These are phyloP conservation scores for Neospermospora avenae DNA, from an alignment of 2,329 filamentous ascomycete genomes.

Conservation along the genomic window DNA sequence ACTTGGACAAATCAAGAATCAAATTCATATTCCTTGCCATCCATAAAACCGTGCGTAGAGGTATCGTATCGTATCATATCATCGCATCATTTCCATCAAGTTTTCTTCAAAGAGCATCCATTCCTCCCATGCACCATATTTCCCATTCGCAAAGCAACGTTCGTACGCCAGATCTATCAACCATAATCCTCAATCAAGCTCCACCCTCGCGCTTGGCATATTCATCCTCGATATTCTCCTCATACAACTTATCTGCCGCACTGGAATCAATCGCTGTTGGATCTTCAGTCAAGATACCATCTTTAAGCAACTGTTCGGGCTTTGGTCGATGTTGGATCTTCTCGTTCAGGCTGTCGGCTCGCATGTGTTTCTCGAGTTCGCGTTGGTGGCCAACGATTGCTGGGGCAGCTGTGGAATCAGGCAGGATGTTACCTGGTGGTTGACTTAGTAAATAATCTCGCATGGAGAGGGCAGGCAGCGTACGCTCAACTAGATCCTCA, in stretches of 20 bases:
- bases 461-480: conserved; percentile 31
- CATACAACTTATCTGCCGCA: conserved; percentile 43
- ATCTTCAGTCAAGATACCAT: conserved; percentile 73
- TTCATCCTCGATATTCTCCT: conserved; percentile 61
- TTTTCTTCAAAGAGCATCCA: not conserved
- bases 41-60: conserved; percentile 6
- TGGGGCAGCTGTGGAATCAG: conserved; percentile 73
- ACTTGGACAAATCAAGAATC: not conserved
- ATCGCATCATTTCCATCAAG: conserved; percentile 8
- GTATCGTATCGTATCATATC: conserved; percentile 9
- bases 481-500: conserved; percentile 76
- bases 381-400: conserved; percentile 75
- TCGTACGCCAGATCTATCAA: not conserved
- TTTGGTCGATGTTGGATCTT: conserved; percentile 76
- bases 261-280: conserved; percentile 49
- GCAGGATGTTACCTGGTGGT: conserved; percentile 78
- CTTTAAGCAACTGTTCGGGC: conserved; percentile 72
- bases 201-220: conserved; percentile 62
- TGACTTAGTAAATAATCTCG: not conserved
- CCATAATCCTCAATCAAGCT: conserved; percentile 40
- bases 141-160: conserved; percentile 1
- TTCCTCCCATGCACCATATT: not conserved
- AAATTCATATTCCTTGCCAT: conserved; percentile 7
- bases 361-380: conserved; percentile 86
- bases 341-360: conserved; percentile 80